Evolutionary conservation across 2,329 filamentous ascomycete genomes (phyloP), one percentile per base, ranked within the genome.

Genomic region (Xylaria sp.): DNA sequence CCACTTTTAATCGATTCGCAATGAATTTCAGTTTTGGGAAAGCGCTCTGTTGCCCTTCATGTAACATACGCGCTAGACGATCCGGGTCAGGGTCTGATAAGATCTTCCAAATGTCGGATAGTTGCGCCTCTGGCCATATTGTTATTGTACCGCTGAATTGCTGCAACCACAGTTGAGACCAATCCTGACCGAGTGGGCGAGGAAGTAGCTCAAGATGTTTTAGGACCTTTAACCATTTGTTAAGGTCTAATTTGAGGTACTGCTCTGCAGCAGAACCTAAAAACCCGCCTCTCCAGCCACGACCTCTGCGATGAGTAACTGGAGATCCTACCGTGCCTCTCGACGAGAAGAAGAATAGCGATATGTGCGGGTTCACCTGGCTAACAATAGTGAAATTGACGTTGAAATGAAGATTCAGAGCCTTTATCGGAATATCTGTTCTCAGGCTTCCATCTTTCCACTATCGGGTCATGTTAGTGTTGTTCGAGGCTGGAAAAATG

Each of bases 341-440:
- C 0, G 94, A 97, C 35, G 92, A 96, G 84, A 98, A 99, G 87
- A 99, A 98, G 86, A 99, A 99, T 32, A 98, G 90, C 76, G 97
- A 98, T 80, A 99, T 95, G 79, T 99, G 96, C 1, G 96, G 96
- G 79, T 99, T 99, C 58, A 98, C 95, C 82, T 94, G 88, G 73
- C 85, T 87, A 74, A 91, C 96, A 72, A 99, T 94, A 72, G 93
- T 95, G 80, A 98, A 99, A 79, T 97, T 98, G 79, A 98, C 96
- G 79, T 98, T 98, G 84, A 99, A 99, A 78, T 98, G 93, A 0
- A 97, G 86, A 79, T 99, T 98, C 60, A 99, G 86, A 1, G 94
- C 92, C 80, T 95, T 96, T 76, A 99, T 89, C 0, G 96, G 96
- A 32, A 99, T 98, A 77, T 99, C 96, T 0, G 96, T 99, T 44